Evolutionary conservation across 23 red algal genomes (phyloP).

Genomic region (Gracilaria domingensis): DNA sequence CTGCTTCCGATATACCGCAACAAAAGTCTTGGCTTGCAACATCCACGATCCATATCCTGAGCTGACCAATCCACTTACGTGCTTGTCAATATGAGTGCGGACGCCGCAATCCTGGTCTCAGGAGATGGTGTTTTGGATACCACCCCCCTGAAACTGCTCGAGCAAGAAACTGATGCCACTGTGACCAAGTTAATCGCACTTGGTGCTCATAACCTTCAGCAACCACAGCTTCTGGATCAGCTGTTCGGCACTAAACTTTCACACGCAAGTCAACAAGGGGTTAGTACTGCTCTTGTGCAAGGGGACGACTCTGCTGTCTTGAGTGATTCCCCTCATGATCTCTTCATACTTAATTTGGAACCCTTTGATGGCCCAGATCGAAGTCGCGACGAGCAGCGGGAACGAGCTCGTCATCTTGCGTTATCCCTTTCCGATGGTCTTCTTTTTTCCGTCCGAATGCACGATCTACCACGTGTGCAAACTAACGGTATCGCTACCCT

Average conservation of each 20-base stretch:
- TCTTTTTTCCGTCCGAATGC: slow-evolving; percentile 61
- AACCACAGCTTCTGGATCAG: slow-evolving; percentile 42
- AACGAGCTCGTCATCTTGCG: slow-evolving; percentile 46
- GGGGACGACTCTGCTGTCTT: slow-evolving; percentile 63
- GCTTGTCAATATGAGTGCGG: not conserved
- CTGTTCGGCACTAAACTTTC: slow-evolving; percentile 64
- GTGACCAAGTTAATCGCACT: slow-evolving; percentile 22
- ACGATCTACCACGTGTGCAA: slow-evolving; percentile 48
- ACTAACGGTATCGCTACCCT: slow-evolving; percentile 51
- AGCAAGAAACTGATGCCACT: slow-evolving; percentile 15
- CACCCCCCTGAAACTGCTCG: not conserved
- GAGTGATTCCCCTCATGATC: slow-evolving; percentile 43
- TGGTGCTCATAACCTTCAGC: slow-evolving; percentile 36
- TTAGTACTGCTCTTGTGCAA: slow-evolving; percentile 29
- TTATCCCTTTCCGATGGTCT: slow-evolving; percentile 58
- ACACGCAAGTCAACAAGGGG: not conserved
- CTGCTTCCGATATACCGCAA: not conserved
- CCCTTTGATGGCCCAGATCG: slow-evolving; percentile 53
- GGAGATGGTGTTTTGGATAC: slow-evolving; percentile 16
- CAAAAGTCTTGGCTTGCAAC: not conserved
- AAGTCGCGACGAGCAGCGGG: slow-evolving; percentile 53
- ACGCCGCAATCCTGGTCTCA: slow-evolving; percentile 10
- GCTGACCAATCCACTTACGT: not conserved
- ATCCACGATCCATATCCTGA: not conserved
- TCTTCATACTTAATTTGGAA: slow-evolving; percentile 59